These are phyloP conservation scores for Crithidia expoeki DNA, from an alignment of 208 protist genomes.

Conservation along the genomic window DNA sequence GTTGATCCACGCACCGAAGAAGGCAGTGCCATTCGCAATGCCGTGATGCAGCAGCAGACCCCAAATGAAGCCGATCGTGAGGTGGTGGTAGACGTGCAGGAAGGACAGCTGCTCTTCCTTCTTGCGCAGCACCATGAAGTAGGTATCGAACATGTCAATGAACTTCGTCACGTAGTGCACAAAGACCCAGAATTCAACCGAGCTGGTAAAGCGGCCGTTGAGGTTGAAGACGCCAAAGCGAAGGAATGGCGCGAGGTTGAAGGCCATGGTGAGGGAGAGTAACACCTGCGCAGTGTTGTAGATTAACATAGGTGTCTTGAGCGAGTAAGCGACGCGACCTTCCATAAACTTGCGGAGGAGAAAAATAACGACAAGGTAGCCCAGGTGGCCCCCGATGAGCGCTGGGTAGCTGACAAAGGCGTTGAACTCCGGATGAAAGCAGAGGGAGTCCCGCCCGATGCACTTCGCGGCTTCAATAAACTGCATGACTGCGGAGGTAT, in stretches of 20 bases:
- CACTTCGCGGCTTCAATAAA: slow-evolving; percentile 27
- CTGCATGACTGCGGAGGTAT: slow-evolving; percentile 12
- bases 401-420: slow-evolving; percentile 58
- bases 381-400: slow-evolving; percentile 54
- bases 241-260: slow-evolving; percentile 56
- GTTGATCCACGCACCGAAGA: slow-evolving; percentile 92
- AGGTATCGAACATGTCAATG: slow-evolving; percentile 89
- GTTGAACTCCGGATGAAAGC: slow-evolving; percentile 71
- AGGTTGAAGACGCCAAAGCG: slow-evolving; percentile 76
- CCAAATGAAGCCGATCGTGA: slow-evolving; percentile 89
- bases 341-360: slow-evolving; percentile 63
- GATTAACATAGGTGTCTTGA: slow-evolving; percentile 70
- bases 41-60: slow-evolving; percentile 85
- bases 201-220: slow-evolving; percentile 64
- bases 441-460: slow-evolving; percentile 58
- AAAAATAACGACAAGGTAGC: slow-evolving; percentile 70
- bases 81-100: slow-evolving; percentile 92
- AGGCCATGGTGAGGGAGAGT: slow-evolving; percentile 81
- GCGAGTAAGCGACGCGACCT: slow-evolving; percentile 38
- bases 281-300: slow-evolving; percentile 88
- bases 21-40: slow-evolving; percentile 85
- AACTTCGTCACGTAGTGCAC: slow-evolving; percentile 91
- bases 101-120: slow-evolving; percentile 89
- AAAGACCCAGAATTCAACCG: slow-evolving; percentile 85
- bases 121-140: slow-evolving; percentile 90